These are phyloP conservation scores for Emergomyces africanus DNA, from an alignment of 2,329 filamentous ascomycete species.

Conservation along the genomic window DNA sequence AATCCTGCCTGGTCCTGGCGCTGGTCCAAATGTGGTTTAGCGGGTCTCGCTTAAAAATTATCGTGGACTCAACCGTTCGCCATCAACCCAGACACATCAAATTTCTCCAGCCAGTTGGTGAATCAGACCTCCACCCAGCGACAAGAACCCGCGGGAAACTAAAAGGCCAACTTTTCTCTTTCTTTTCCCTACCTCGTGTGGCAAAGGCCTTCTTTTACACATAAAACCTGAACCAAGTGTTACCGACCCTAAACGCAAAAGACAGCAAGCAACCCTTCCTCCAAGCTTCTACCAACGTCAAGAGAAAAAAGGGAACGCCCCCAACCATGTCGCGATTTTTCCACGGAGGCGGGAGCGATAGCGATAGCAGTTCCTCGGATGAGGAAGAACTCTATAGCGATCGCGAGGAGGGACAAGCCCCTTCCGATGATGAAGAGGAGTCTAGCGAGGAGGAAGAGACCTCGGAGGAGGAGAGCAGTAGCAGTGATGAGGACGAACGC, in stretches of 20 bases:
- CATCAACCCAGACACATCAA: not conserved
- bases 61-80: not conserved
- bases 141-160: not conserved
- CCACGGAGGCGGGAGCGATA: slow-evolving; percentile 88
- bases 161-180: not conserved
- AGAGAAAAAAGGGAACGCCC: not conserved
- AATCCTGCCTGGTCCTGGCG: not conserved
- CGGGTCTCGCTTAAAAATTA: slow-evolving; percentile 33
- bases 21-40: slow-evolving; percentile 8
- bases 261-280: not conserved
- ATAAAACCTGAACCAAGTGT: slow-evolving; percentile 15
- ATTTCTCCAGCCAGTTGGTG: not conserved
- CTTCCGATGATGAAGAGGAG: slow-evolving; percentile 39
- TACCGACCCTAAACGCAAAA: not conserved
- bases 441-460: slow-evolving; percentile 44
- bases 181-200: not conserved
- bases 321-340: slow-evolving; percentile 89
- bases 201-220: slow-evolving; percentile 15
- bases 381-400: slow-evolving; percentile 90
- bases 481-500: slow-evolving; percentile 39
- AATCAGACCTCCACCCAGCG: not conserved
- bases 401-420: slow-evolving; percentile 46
- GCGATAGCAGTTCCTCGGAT: slow-evolving; percentile 81
- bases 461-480: slow-evolving; percentile 39
- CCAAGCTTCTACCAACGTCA: not conserved